Base-by-base conservation (phyloP, 2,329 filamentous ascomycete genomes). In the Aspergillus bombycis region DNA sequence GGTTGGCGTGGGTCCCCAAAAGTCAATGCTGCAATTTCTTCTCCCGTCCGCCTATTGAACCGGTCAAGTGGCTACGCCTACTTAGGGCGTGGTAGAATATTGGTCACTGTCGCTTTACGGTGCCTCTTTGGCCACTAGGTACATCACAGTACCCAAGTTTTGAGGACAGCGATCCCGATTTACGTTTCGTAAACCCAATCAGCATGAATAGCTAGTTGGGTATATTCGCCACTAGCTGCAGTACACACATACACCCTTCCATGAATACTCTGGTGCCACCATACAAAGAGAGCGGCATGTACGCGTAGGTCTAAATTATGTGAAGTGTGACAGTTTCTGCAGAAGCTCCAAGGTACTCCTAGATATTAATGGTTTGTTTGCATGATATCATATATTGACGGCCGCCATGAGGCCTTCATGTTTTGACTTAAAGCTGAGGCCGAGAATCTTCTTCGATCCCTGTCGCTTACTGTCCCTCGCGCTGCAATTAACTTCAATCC, bases 121-220 rank as follows among this genome's bases (percentile, higher is more conserved):
- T 53, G 28, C 50, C 48, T 52, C 16, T 32, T 26, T 23, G 48
- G 28, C 48, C 48, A 52, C 48, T 19, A 30, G 28, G 28, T n/a
- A 52, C 26, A 52, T 52, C 48, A 52, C 19, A 34, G 26, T 34
- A n/a, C 30, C 52, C 28, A 32, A 36, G n/a, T 21, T 34, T 54
- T 54, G 28, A 32, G 52, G 50, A 34, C 54, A 54, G 21, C 28
- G 26, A 60, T 34, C 32, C 34, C 28, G 34, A 60, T 38, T 38
- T 30, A 6, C 32, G n/a, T 52, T 6, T 10, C 48, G 16, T 38
- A 12, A 26, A 28, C 23, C 45, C 12, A 45, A 36, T 60, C 30
- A 21, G 23, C 36, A 65, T 21, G n/a, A 3, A 89, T 89, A 87
- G 86, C 87, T 21, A 86, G 86, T 50, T 83, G 85, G 74, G 82